phyloP scores from a whole-genome alignment of 2,329 filamentous ascomycete genomes.

The Neocatenulostroma microsporum region DNA sequence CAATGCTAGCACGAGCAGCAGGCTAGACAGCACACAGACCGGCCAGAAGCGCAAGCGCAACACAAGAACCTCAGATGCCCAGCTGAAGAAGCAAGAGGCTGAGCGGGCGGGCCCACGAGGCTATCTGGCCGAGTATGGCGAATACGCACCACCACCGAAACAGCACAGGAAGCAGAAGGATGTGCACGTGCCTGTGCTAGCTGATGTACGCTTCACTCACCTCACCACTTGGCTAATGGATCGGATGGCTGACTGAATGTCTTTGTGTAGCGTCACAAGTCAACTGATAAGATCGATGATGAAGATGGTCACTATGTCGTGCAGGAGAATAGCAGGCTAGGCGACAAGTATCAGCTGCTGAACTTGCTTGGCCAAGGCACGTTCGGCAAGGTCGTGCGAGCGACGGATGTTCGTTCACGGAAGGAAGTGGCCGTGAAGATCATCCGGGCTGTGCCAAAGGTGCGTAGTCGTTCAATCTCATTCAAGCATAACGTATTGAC shows the following conservation, averaged over 20 bases:
- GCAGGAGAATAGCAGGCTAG: slow-evolving; percentile 74
- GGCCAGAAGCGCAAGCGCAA: slow-evolving; percentile 89
- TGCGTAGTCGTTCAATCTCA: slow-evolving; percentile 8
- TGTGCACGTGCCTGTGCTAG: slow-evolving; percentile 50
- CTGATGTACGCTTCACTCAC: slow-evolving; percentile 45
- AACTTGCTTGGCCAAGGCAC: slow-evolving; percentile 92
- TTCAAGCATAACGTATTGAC: neutral
- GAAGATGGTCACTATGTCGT: slow-evolving; percentile 98
- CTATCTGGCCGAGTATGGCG: slow-evolving; percentile 39
- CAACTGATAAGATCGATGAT: slow-evolving; percentile 70
- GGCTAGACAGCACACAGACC: slow-evolving; percentile 58
- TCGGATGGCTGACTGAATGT: slow-evolving; percentile 1
- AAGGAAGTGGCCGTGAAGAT: slow-evolving; percentile 93
- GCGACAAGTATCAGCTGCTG: slow-evolving; percentile 81
- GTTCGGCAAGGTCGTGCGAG: slow-evolving; percentile 96
- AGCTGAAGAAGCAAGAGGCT: slow-evolving; percentile 25
- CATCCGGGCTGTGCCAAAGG: slow-evolving; percentile 91
- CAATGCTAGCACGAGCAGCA: slow-evolving; percentile 50
- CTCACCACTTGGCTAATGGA: too few relatives aligned
- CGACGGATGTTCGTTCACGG: slow-evolving; percentile 67
- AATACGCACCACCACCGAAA: slow-evolving; percentile 78
- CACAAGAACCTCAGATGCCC: slow-evolving; percentile 38
- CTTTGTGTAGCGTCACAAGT: slow-evolving; percentile 22
- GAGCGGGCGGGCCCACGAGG: slow-evolving; percentile 21
- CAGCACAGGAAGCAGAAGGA: slow-evolving; percentile 81